Conservation (phyloP, 2,329 filamentous ascomycete species). For the Penicillium polonicum region DNA sequence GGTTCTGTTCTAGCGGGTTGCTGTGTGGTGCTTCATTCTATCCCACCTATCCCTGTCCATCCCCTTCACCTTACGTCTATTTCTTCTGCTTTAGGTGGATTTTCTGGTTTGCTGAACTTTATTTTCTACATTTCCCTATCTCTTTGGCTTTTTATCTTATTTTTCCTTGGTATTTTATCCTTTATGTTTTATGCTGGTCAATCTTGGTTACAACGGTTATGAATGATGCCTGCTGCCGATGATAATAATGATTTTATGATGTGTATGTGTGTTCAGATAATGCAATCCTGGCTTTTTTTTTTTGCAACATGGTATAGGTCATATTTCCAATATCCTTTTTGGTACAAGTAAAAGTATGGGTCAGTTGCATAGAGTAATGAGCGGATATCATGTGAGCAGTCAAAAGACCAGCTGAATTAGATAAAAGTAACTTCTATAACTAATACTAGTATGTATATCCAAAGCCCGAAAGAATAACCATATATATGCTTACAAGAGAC, state of each 20-base stretch:
- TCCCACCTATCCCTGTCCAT: background rate
- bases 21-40: background rate
- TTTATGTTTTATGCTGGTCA: background rate
- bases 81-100: background rate
- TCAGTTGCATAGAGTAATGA: background rate
- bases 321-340: background rate
- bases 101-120: background rate
- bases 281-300: constrained; percentile 2
- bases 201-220: background rate
- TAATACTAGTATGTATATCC: background rate
- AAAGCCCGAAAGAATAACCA: background rate
- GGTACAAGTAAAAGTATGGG: too few relatives aligned
- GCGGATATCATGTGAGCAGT: background rate
- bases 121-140: background rate
- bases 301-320: background rate
- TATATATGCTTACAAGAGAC: background rate
- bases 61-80: background rate
- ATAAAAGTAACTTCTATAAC: background rate
- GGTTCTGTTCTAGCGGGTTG: constrained; percentile 22
- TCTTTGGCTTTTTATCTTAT: background rate
- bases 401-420: background rate
- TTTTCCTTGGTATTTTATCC: constrained; percentile 7
- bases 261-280: constrained; percentile 8
- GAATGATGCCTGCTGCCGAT: constrained; percentile 9
- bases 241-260: constrained; percentile 21